phyloP scores from a whole-genome alignment of 371 early-diverging fungal species.

The Fennellomyces sp. region DNA sequence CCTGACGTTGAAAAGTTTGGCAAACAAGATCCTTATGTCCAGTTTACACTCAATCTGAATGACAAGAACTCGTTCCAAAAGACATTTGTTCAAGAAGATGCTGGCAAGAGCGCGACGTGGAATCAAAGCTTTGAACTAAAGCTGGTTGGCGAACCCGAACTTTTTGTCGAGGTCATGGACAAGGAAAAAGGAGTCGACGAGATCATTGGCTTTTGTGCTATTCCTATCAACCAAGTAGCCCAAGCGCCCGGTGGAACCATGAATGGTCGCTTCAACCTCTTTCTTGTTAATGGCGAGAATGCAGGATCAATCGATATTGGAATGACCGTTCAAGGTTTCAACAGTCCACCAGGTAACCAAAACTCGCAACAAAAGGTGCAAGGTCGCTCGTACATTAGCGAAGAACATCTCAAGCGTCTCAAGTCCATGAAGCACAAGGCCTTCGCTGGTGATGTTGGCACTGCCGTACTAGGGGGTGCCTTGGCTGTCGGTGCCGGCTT shows the following conservation, averaged over 20 bases:
- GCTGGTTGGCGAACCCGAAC: slow-evolving; percentile 51
- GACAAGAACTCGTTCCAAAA: slow-evolving; percentile 55
- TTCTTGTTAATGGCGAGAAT: slow-evolving; percentile 42
- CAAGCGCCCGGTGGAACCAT: slow-evolving; percentile 51
- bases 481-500: slow-evolving; percentile 54
- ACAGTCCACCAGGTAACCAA: slow-evolving; percentile 35
- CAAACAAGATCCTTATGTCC: slow-evolving; percentile 62
- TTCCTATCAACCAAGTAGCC: slow-evolving; percentile 58
- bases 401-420: slow-evolving; percentile 48
- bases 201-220: slow-evolving; percentile 63
- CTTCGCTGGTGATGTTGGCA: slow-evolving; percentile 45
- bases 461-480: slow-evolving; percentile 48
- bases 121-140: slow-evolving; percentile 55
- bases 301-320: slow-evolving; percentile 50
- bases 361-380: slow-evolving; percentile 32
- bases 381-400: slow-evolving; percentile 48
- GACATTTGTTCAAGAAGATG: slow-evolving; percentile 58
- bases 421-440: slow-evolving; percentile 51
- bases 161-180: slow-evolving; percentile 59
- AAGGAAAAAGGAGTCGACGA: slow-evolving; percentile 49
- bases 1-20: slow-evolving; percentile 45
- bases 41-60: slow-evolving; percentile 46
- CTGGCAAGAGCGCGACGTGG: slow-evolving; percentile 54
- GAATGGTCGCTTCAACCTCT: slow-evolving; percentile 53
- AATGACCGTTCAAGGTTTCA: slow-evolving; percentile 52